phyloP scores from a whole-genome alignment of 345 rosid species.

The Rhodomyrtus tomentosa region DNA sequence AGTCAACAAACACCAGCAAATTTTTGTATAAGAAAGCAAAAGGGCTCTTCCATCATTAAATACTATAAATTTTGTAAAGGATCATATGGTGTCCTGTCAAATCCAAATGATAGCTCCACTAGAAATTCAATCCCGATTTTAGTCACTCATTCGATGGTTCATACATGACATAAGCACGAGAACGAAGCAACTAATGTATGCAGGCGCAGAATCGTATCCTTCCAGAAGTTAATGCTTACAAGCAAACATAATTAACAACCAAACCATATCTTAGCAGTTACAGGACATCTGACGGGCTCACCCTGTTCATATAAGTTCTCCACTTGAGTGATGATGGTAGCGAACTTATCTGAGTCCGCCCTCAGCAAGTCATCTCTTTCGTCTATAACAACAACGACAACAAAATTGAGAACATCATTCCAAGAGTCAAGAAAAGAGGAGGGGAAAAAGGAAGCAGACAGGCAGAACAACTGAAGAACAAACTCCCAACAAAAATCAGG shows the following conservation, averaged over 20 bases:
- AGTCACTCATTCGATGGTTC: background rate
- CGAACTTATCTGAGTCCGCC: constrained; percentile 52
- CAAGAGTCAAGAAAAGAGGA: background rate
- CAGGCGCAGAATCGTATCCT: background rate
- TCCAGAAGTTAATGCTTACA: background rate
- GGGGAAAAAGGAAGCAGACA: background rate
- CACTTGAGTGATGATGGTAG: constrained; percentile 42
- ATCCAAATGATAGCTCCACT: background rate
- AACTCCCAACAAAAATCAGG: background rate
- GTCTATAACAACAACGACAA: constrained; percentile 25
- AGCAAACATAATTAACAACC: background rate
- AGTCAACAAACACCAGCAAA: background rate
- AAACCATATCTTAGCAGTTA: background rate
- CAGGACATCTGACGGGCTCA: constrained; percentile 1
- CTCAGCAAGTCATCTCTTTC: constrained; percentile 54
- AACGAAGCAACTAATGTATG: background rate
- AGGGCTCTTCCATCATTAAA: background rate
- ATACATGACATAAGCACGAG: background rate
- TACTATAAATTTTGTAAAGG: background rate
- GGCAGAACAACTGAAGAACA: background rate
- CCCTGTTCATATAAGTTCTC: constrained; percentile 58
- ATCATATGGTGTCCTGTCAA: background rate
- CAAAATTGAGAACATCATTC: background rate
- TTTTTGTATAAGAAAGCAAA: background rate
- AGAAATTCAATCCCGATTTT: background rate